A percentile compares a stretch with the other conserved stretches of the same genome.
These are phyloP conservation scores for Zalerion maritima DNA, from an alignment of 495 filamentous ascomycete genomes.

Conservation along the genomic window DNA sequence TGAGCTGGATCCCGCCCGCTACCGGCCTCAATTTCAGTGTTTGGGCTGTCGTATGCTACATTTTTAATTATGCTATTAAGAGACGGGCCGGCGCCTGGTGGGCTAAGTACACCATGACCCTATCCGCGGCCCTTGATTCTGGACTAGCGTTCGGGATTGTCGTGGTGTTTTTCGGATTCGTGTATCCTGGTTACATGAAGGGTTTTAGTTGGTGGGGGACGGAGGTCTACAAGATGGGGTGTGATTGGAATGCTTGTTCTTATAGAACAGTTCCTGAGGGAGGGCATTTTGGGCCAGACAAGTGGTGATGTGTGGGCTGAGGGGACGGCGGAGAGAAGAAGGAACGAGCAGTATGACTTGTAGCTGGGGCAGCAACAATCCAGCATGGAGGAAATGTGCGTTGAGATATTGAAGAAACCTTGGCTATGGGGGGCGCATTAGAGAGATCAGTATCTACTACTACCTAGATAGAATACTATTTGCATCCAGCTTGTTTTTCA, in stretches of 20 bases:
- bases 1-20: constrained; percentile 73
- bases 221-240: constrained; percentile 50
- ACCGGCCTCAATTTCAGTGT: constrained; percentile 74
- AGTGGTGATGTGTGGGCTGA: constrained; percentile 29
- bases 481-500: too few relatives aligned
- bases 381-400: too few relatives aligned
- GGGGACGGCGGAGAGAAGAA: too few relatives aligned
- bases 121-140: constrained; percentile 70
- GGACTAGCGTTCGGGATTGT: constrained; percentile 66
- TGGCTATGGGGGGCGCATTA: too few relatives aligned
- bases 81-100: constrained; percentile 57
- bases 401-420: too few relatives aligned
- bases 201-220: constrained; percentile 64
- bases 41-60: constrained; percentile 67
- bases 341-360: too few relatives aligned
- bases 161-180: constrained; percentile 68
- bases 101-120: constrained; percentile 81
- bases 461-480: too few relatives aligned
- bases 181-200: constrained; percentile 54
- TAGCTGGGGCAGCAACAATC: too few relatives aligned
- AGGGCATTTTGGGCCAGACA: constrained; percentile 41
- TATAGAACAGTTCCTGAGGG: constrained; percentile 37
- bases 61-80: constrained; percentile 66
- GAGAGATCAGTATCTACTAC: too few relatives aligned
- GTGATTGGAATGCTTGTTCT: constrained; percentile 51